These are phyloP conservation scores for Colletotrichum chrysophilum DNA, from an alignment of 2,329 filamentous ascomycete species.

Conservation along the genomic window DNA sequence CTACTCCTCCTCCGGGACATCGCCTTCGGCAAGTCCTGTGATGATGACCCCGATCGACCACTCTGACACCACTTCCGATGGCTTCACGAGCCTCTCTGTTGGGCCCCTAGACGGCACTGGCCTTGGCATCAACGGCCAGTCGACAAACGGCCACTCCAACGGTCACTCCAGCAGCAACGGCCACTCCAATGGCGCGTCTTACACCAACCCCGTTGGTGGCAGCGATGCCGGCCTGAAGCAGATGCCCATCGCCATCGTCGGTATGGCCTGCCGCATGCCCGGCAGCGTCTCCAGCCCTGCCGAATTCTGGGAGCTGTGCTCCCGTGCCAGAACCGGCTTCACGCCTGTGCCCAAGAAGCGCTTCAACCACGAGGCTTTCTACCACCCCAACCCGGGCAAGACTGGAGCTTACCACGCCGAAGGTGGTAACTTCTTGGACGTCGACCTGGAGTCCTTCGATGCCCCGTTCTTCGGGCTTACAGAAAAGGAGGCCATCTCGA, in stretches of 20 bases:
- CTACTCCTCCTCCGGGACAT: constrained; percentile 23
- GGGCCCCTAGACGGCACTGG: constrained; percentile 19
- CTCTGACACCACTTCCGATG: constrained; percentile 22
- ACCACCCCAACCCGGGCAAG: constrained; percentile 48
- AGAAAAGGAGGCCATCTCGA: constrained; percentile 52
- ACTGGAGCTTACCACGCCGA: constrained; percentile 33
- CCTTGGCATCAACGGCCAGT: constrained; percentile 17
- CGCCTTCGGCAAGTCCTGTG: constrained; percentile 23
- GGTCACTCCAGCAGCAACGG: constrained; percentile 23
- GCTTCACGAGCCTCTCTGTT: constrained; percentile 20
- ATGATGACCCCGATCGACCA: constrained; percentile 22
- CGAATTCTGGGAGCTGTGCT: constrained; percentile 51
- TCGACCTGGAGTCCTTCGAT: constrained; percentile 53
- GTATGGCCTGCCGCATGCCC: constrained; percentile 52
- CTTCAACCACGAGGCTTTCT: constrained; percentile 48
- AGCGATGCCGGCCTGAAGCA: constrained; percentile 26
- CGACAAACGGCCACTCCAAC: constrained; percentile 21
- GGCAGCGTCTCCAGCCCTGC: constrained; percentile 45
- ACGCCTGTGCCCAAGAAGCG: constrained; percentile 48
- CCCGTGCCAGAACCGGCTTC: constrained; percentile 44
- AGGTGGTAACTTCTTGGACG: constrained; percentile 48
- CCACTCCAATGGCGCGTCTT: constrained; percentile 1
- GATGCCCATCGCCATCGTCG: constrained; percentile 52
- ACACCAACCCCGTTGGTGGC: constrained; percentile 13
- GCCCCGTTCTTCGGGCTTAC: constrained; percentile 59